These are phyloP conservation scores for Nemania abortiva DNA, from an alignment of 2,329 filamentous ascomycete species.

Conservation along the genomic window DNA sequence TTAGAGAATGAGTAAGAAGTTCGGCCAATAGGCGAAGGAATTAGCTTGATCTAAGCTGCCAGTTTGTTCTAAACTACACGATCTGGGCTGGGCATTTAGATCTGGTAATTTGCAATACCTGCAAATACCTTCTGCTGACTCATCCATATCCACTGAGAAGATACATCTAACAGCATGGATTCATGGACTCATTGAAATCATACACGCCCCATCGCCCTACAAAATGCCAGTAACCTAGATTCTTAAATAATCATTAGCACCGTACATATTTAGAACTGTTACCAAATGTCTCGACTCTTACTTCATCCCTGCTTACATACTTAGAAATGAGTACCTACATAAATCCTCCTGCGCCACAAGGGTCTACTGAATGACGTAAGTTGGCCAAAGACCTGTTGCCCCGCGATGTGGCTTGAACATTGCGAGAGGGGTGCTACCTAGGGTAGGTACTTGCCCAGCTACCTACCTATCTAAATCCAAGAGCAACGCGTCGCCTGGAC, in stretches of 20 bases:
- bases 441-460: conserved; percentile 12
- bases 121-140: no score
- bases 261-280: no score
- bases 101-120: no score
- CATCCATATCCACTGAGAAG: no score
- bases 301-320: not conserved
- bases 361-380: conserved; percentile 30
- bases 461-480: not conserved
- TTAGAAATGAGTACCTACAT: not conserved
- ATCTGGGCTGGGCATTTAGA: not conserved
- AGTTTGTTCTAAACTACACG: not conserved
- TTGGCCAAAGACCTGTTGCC: conserved; percentile 14
- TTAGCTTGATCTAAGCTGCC: conserved; percentile 1
- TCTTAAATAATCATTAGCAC: no score
- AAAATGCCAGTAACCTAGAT: no score
- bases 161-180: no score
- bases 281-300: no score
- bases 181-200: no score
- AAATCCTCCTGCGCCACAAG: conserved; percentile 27
- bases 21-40: not conserved
- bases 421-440: conserved; percentile 22
- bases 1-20: not conserved
- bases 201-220: no score
- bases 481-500: conserved; percentile 20
- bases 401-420: conserved; percentile 35